phyloP scores from a whole-genome alignment of 257 asterid genomes.

The Gynochthodes officinalis region DNA sequence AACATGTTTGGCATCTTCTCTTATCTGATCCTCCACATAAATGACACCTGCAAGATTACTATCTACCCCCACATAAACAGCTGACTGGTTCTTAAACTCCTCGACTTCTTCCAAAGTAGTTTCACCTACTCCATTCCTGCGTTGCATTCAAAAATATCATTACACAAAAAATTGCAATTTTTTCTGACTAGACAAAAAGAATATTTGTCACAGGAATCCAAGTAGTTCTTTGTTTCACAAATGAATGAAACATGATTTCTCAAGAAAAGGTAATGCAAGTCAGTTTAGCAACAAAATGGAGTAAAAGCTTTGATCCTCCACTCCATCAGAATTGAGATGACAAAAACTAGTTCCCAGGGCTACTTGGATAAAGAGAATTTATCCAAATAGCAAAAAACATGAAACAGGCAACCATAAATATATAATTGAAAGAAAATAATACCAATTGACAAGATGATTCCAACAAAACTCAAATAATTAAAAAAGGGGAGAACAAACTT shows the following conservation, averaged over 20 bases:
- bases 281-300: background rate
- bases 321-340: background rate
- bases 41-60: conserved; percentile 82
- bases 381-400: background rate
- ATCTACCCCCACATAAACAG: conserved; percentile 87
- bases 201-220: no score
- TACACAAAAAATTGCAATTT: background rate
- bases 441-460: background rate
- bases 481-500: background rate
- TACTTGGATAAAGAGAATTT: no score
- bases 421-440: background rate
- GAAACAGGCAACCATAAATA: background rate
- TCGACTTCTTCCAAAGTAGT: conserved; percentile 63
- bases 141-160: conserved; percentile 7
- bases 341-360: background rate
- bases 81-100: conserved; percentile 84
- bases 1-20: conserved; percentile 91
- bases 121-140: conserved; percentile 77
- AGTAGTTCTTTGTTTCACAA: background rate
- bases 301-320: background rate
- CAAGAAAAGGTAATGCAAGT: background rate
- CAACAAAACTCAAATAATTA: background rate
- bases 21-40: conserved; percentile 92
- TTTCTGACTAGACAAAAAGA: no score
- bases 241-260: background rate